Evolutionary conservation across 2,329 filamentous ascomycete genomes (phyloP).

Genomic region (Cercospora beticola): DNA sequence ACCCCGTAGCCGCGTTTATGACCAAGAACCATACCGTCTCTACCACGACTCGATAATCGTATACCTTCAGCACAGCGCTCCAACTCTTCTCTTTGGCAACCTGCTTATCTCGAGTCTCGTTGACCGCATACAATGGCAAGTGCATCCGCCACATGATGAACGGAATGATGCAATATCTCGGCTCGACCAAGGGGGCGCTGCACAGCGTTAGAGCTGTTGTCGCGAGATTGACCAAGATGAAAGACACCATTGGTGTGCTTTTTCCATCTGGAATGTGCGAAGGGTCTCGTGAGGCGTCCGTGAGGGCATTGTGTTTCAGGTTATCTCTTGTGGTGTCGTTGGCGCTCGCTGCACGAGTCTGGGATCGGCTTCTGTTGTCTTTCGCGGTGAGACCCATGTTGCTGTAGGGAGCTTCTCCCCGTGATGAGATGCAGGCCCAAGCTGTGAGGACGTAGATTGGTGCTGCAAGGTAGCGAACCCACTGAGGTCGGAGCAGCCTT

Average conservation of each 20-base stretch:
- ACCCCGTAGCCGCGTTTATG: constrained; percentile 67
- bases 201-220: constrained; percentile 76
- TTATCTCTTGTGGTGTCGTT: constrained; percentile 6
- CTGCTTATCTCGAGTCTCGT: constrained; percentile 7
- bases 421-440: constrained; percentile 65
- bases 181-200: constrained; percentile 89
- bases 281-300: constrained; percentile 13
- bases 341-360: not conserved
- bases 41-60: constrained; percentile 50
- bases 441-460: constrained; percentile 69
- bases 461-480: constrained; percentile 53
- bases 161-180: constrained; percentile 91
- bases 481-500: constrained; percentile 60
- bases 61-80: constrained; percentile 26
- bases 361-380: not conserved
- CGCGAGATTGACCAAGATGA: constrained; percentile 62
- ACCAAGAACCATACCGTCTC: constrained; percentile 69
- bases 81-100: not conserved
- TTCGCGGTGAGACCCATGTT: not conserved
- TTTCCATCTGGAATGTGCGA: constrained; percentile 30
- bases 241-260: constrained; percentile 44
- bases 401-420: constrained; percentile 41
- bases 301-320: constrained; percentile 4
- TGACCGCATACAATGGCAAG: constrained; percentile 54
- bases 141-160: constrained; percentile 92